phyloP scores from a whole-genome alignment of 1,284 basidiomycete species.

The Rhodotorula sp. region DNA sequence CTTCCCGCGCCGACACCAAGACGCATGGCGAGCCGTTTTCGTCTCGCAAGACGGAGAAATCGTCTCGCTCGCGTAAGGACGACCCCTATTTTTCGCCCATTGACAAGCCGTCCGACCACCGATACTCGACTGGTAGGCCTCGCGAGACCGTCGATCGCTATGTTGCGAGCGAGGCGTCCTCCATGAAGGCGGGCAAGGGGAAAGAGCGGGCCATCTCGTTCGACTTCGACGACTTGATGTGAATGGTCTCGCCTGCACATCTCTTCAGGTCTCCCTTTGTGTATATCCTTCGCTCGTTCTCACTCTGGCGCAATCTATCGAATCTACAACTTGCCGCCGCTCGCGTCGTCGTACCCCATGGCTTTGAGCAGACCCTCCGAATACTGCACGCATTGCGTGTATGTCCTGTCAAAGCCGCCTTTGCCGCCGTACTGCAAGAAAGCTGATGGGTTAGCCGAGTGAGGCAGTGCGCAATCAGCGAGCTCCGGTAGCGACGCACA shows the following conservation, averaged over 20 bases:
- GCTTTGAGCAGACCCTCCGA: conserved; percentile 35
- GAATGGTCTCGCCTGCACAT: background rate
- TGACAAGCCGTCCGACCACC: background rate
- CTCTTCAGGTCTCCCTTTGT: background rate
- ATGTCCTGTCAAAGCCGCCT: conserved; percentile 40
- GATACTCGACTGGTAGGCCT: background rate
- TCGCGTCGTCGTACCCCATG: conserved; percentile 20
- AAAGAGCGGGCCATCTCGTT: background rate
- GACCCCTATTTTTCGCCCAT: background rate
- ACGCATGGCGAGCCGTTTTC: background rate
- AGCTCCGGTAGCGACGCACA: background rate
- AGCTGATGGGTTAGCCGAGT: background rate
- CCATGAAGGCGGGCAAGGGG: background rate
- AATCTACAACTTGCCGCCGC: conserved; percentile 23
- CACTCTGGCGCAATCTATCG: background rate
- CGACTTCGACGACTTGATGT: conserved; percentile 19
- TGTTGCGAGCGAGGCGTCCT: background rate
- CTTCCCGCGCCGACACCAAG: background rate
- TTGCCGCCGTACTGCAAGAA: conserved; percentile 14
- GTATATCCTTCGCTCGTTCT: background rate
- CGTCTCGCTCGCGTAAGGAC: too few relatives aligned
- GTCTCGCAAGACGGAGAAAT: background rate
- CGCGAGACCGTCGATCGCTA: background rate
- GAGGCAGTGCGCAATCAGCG: too few relatives aligned
- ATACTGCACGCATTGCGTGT: conserved; percentile 39